Evolutionary conservation across 2,329 filamentous ascomycete genomes (phyloP).

Genomic region (Trichoderma simmonsii): DNA sequence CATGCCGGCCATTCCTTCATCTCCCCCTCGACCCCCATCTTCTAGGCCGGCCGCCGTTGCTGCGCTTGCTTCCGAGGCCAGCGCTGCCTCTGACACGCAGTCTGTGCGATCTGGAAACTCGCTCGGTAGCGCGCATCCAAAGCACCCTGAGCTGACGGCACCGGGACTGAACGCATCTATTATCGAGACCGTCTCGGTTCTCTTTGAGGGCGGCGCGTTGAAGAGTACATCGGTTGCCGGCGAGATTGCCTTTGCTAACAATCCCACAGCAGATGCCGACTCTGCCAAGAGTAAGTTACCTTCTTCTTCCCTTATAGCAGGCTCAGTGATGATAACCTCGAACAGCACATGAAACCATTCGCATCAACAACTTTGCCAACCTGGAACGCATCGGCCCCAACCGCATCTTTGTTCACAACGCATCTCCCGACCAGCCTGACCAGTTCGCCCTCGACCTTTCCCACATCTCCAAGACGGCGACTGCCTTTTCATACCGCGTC

Average conservation of each 20-base stretch:
- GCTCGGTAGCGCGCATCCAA: constrained; percentile 64
- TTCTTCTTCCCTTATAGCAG: neutral
- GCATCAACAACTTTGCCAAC: constrained; percentile 81
- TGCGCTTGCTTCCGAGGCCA: constrained; percentile 60
- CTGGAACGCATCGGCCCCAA: constrained; percentile 94
- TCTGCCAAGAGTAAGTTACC: constrained; percentile 47
- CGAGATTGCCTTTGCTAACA: constrained; percentile 86
- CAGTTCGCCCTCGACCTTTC: constrained; percentile 75
- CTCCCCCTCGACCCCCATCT: constrained; percentile 18
- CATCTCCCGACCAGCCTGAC: constrained; percentile 62
- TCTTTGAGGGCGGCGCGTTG: constrained; percentile 71
- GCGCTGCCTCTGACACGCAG: constrained; percentile 74
- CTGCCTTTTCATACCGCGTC: constrained; percentile 91
- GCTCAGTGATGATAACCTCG: neutral
- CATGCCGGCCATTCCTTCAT: constrained; percentile 23
- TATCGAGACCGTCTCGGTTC: constrained; percentile 85
- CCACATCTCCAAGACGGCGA: constrained; percentile 67
- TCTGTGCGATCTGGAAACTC: constrained; percentile 89
- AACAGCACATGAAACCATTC: constrained; percentile 60
- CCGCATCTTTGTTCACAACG: constrained; percentile 79
- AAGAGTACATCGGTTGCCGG: constrained; percentile 74
- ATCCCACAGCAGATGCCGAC: constrained; percentile 45
- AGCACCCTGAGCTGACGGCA: constrained; percentile 77
- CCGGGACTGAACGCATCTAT: constrained; percentile 84
- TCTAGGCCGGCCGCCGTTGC: constrained; percentile 48